phyloP scores from a whole-genome alignment of 768 basidiomycete genomes.

The Multifurca ochricompacta region DNA sequence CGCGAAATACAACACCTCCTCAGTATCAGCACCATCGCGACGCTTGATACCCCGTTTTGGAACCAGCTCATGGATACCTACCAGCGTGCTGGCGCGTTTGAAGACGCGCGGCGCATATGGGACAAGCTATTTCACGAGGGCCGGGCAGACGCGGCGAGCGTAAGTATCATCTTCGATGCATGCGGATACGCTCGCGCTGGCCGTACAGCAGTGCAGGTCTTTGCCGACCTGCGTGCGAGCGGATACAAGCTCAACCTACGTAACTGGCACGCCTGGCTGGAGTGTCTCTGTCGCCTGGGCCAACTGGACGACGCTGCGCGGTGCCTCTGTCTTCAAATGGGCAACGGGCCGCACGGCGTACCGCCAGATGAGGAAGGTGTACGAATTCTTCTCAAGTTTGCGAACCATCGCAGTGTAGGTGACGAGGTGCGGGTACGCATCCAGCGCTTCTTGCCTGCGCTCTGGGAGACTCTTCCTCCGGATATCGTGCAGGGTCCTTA shows the following conservation, averaged over 20 bases:
- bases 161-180: slow-evolving; percentile 81
- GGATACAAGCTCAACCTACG: slow-evolving; percentile 50
- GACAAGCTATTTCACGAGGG: slow-evolving; percentile 57
- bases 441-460: slow-evolving; percentile 15
- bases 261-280: slow-evolving; percentile 79
- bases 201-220: slow-evolving; percentile 46
- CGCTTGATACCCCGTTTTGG: slow-evolving; percentile 48
- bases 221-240: slow-evolving; percentile 40
- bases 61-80: slow-evolving; percentile 90
- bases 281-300: slow-evolving; percentile 73
- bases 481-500: not conserved
- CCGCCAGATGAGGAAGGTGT: slow-evolving; percentile 43
- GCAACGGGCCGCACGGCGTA: slow-evolving; percentile 34
- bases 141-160: slow-evolving; percentile 50
- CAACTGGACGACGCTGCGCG: slow-evolving; percentile 59
- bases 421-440: slow-evolving; percentile 16
- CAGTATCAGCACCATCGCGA: slow-evolving; percentile 69
- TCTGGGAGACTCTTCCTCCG: slow-evolving; percentile 14
- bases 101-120: slow-evolving; percentile 74
- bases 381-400: slow-evolving; percentile 37
- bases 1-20: slow-evolving; percentile 67
- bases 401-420: slow-evolving; percentile 3
- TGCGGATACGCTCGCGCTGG: slow-evolving; percentile 58
- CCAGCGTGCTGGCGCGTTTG: slow-evolving; percentile 64
- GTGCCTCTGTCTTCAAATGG: slow-evolving; percentile 61